Evolutionary conservation across 306 rosid genomes (phyloP).

Genomic region (Fagus crenata): DNA sequence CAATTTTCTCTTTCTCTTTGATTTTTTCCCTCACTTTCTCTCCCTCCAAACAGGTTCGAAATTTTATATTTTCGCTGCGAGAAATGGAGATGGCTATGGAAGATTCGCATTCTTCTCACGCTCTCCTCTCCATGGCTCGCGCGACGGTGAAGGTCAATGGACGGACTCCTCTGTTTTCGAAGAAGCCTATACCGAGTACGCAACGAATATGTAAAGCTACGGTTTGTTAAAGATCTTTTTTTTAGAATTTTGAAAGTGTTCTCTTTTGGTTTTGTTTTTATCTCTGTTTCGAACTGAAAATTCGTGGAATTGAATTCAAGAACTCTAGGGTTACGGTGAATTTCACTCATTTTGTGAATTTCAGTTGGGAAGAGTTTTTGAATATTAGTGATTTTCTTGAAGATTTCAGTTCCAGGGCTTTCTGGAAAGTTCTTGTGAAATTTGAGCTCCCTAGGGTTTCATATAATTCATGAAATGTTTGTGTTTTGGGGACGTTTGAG

Average conservation of each 20-base stretch:
- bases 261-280: conserved; percentile 18
- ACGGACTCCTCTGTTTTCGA: conserved; percentile 59
- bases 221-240: conserved; percentile 37
- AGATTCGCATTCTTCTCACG: conserved; percentile 51
- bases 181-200: conserved; percentile 50
- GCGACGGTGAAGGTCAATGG: conserved; percentile 46
- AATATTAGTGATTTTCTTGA: not conserved
- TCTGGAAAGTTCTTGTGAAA: conserved; percentile 19
- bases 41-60: conserved; percentile 17
- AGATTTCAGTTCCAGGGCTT: conserved; percentile 15
- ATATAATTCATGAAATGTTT: conserved; percentile 16
- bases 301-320: conserved; percentile 28
- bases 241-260: conserved; percentile 24
- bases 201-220: conserved; percentile 49
- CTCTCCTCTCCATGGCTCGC: conserved; percentile 47
- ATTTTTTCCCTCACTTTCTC: conserved; percentile 32
- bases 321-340: conserved; percentile 28
- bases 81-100: conserved; percentile 78
- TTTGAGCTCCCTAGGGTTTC: conserved; percentile 36
- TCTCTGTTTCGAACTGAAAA: conserved; percentile 24
- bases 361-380: not conserved
- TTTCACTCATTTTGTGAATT: conserved; percentile 17
- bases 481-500: not conserved
- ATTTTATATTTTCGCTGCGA: conserved; percentile 17
- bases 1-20: conserved; percentile 8